These are phyloP conservation scores for Cinnamomum micranthum DNA, from an alignment of 164 flowering plant genomes.

Conservation along the genomic window DNA sequence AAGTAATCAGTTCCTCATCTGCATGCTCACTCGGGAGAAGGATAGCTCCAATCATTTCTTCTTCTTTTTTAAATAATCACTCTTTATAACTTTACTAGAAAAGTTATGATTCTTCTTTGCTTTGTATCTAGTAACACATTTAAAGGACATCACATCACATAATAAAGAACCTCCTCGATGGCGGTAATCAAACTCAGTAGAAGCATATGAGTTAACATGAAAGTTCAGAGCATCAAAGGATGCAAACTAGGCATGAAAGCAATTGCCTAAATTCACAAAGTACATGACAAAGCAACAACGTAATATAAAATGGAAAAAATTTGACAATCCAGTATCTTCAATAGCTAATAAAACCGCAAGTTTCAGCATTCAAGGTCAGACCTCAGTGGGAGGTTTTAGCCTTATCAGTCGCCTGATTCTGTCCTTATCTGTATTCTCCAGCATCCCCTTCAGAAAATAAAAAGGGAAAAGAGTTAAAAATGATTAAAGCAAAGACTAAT, in stretches of 20 bases:
- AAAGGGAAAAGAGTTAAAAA: background rate
- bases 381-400: slow-evolving; percentile 52
- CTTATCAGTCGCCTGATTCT: slow-evolving; percentile 46
- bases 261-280: background rate
- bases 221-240: background rate
- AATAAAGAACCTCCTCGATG: no score
- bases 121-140: no score
- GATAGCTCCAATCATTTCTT: no score
- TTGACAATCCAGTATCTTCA: background rate
- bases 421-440: slow-evolving; percentile 61
- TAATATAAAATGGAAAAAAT: background rate
- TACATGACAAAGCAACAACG: background rate
- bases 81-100: no score
- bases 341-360: background rate
- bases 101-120: no score
- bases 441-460: slow-evolving; percentile 44
- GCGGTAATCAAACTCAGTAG: no score
- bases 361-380: slow-evolving; percentile 18
- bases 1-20: no score
- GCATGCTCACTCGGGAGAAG: no score
- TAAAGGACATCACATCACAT: no score
- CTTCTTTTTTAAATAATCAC: no score
- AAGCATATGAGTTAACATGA: background rate
- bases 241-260: background rate
- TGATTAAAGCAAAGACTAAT: background rate